Percentiles rank a stretch among this genome's conserved stretches.
phyloP scores from a whole-genome alignment of 345 rosid species.

The Populus ilicifolia region DNA sequence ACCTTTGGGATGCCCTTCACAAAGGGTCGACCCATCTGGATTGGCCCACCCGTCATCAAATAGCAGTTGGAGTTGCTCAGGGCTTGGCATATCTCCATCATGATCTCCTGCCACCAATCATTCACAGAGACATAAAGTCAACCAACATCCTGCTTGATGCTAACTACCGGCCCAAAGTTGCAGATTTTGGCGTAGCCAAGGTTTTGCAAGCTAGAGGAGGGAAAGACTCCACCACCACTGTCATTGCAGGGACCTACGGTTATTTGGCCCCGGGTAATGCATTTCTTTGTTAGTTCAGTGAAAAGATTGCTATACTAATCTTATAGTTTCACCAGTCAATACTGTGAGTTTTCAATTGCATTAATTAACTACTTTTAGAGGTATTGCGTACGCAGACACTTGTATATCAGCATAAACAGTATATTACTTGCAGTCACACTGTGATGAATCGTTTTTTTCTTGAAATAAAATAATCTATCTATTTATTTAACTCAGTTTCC shows the following conservation, averaged over 20 bases:
- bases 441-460: no score
- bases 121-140: slow-evolving; percentile 91
- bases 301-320: no score
- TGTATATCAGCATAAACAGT: no score
- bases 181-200: slow-evolving; percentile 95
- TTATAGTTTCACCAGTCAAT: no score
- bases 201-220: slow-evolving; percentile 78
- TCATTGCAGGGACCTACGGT: slow-evolving; percentile 87
- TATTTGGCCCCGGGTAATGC: slow-evolving; percentile 78
- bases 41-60: slow-evolving; percentile 85
- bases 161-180: slow-evolving; percentile 77
- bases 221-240: slow-evolving; percentile 78
- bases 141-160: slow-evolving; percentile 77
- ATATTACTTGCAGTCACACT: no score
- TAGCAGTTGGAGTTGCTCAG: slow-evolving; percentile 87
- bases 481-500: not conserved
- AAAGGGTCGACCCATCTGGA: slow-evolving; percentile 50
- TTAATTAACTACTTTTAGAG: no score
- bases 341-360: no score
- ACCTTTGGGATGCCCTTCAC: slow-evolving; percentile 85
- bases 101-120: slow-evolving; percentile 64
- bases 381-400: no score
- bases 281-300: no score
- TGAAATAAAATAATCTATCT: not conserved
- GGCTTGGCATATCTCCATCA: slow-evolving; percentile 92